Evolutionary conservation across 2,329 filamentous ascomycete genomes (phyloP).

Genomic region (Cercospora berteroae): DNA sequence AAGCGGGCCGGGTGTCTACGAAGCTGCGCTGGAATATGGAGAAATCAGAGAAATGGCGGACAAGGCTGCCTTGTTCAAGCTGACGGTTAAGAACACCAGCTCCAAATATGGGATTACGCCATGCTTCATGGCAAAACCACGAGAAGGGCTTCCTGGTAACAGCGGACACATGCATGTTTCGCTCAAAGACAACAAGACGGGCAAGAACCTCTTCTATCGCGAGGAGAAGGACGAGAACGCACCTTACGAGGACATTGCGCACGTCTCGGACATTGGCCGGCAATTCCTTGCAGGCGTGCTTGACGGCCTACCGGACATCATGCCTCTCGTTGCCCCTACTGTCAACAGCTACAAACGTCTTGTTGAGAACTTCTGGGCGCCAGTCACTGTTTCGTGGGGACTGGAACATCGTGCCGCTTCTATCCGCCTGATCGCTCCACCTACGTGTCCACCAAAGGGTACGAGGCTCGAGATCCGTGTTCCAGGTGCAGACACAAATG

Average conservation of each 20-base stretch:
- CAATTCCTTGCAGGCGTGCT: slow-evolving; percentile 91
- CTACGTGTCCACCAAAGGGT: slow-evolving; percentile 77
- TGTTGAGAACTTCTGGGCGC: slow-evolving; percentile 99
- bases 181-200: slow-evolving; percentile 68
- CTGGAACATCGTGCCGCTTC: slow-evolving; percentile 91
- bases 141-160: slow-evolving; percentile 86
- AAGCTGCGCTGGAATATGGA: slow-evolving; percentile 89
- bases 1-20: slow-evolving; percentile 89
- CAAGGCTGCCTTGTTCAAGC: slow-evolving; percentile 88
- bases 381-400: slow-evolving; percentile 96
- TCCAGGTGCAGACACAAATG: slow-evolving; percentile 89
- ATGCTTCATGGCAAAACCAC: slow-evolving; percentile 98
- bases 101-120: slow-evolving; percentile 88
- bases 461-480: slow-evolving; percentile 93
- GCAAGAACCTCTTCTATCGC: slow-evolving; percentile 80
- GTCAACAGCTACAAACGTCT: slow-evolving; percentile 98
- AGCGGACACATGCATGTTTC: slow-evolving; percentile 96
- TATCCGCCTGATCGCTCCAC: slow-evolving; percentile 84
- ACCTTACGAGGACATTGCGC: slow-evolving; percentile 69
- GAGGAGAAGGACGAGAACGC: slow-evolving; percentile 69
- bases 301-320: slow-evolving; percentile 85
- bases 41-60: slow-evolving; percentile 90
- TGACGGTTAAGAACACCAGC: slow-evolving; percentile 84
- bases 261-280: slow-evolving; percentile 82
- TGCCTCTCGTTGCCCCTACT: slow-evolving; percentile 91